Evolutionary conservation across 192 early-diverging fungal species (phyloP).

Genomic region (Coemansia reversa): DNA sequence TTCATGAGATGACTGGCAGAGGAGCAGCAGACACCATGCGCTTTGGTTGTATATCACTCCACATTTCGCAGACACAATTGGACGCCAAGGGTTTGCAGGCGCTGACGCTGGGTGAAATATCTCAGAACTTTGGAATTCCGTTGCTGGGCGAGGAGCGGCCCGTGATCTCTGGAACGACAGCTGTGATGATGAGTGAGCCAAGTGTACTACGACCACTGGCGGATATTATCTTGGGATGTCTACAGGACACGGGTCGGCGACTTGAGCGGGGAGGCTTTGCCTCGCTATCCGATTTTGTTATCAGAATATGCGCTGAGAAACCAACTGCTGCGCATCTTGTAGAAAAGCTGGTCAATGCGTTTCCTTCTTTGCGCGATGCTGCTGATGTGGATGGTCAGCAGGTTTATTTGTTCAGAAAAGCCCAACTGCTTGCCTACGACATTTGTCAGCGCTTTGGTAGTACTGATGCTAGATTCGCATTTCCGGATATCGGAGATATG

Average conservation of each 20-base stretch:
- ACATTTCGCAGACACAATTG: conserved; percentile 66
- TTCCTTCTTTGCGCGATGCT: conserved; percentile 71
- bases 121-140: conserved; percentile 72
- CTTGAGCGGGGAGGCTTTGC: conserved; percentile 63
- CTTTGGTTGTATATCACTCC: conserved; percentile 81
- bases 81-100: conserved; percentile 61
- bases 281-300: conserved; percentile 69
- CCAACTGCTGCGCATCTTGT: conserved; percentile 59
- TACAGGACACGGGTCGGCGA: conserved; percentile 70
- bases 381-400: conserved; percentile 50
- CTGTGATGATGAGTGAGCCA: conserved; percentile 68
- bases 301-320: conserved; percentile 59
- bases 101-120: conserved; percentile 61
- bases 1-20: conserved; percentile 62
- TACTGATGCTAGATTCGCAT: conserved; percentile 59
- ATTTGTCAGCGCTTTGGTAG: conserved; percentile 62
- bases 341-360: conserved; percentile 58
- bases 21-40: conserved; percentile 75
- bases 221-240: conserved; percentile 59
- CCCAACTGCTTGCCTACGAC: conserved; percentile 68
- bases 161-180: conserved; percentile 26
- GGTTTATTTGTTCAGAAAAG: conserved; percentile 77
- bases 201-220: conserved; percentile 63
- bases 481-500: conserved; percentile 62
- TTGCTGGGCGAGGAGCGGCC: conserved; percentile 65